Evolutionary conservation across 1,284 basidiomycete species (phyloP).

Genomic region (Malassezia sympodialis): DNA sequence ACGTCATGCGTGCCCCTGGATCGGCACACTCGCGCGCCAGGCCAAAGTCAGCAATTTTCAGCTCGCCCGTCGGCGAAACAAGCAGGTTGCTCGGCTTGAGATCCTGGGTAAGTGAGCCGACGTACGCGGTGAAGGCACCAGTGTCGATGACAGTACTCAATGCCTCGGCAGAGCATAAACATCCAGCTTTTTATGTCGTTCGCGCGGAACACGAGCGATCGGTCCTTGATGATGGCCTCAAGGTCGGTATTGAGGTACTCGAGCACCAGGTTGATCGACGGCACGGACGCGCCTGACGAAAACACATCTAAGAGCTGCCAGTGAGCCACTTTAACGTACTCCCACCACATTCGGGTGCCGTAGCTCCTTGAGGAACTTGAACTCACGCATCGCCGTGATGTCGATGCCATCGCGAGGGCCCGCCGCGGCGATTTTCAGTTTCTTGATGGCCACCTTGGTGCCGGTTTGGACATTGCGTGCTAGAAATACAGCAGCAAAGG

Average conservation of each 20-base stretch:
- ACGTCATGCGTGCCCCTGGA: constrained; percentile 89
- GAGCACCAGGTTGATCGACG: constrained; percentile 86
- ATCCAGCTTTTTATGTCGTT: constrained; percentile 99
- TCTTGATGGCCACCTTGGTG: constrained; percentile 86
- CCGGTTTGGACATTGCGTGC: constrained; percentile 58
- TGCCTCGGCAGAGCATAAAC: constrained; percentile 88
- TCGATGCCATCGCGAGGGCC: constrained; percentile 90
- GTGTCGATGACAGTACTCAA: constrained; percentile 93
- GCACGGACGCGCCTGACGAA: constrained; percentile 65
- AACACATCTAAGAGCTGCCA: constrained; percentile 85
- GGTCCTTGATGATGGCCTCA: constrained; percentile 91
- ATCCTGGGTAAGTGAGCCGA: constrained; percentile 53
- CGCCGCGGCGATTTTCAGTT: constrained; percentile 57
- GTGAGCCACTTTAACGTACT: constrained; percentile 50
- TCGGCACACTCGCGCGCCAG: constrained; percentile 89
- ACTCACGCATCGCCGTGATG: constrained; percentile 96
- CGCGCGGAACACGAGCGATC: constrained; percentile 76
- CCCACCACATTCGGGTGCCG: constrained; percentile 91
- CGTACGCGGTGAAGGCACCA: constrained; percentile 80
- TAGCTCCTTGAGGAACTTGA: constrained; percentile 89
- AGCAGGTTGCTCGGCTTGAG: constrained; percentile 97
- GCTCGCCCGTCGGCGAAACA: constrained; percentile 75
- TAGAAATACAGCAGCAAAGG: constrained; percentile 80
- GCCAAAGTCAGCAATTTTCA: constrained; percentile 99
- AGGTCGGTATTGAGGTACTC: constrained; percentile 97